A percentile compares a stretch with the other conserved stretches of the same genome.
Evolutionary conservation across 2,329 filamentous ascomycete species (phyloP).

Genomic region (Sporothrix brunneoviolacea): DNA sequence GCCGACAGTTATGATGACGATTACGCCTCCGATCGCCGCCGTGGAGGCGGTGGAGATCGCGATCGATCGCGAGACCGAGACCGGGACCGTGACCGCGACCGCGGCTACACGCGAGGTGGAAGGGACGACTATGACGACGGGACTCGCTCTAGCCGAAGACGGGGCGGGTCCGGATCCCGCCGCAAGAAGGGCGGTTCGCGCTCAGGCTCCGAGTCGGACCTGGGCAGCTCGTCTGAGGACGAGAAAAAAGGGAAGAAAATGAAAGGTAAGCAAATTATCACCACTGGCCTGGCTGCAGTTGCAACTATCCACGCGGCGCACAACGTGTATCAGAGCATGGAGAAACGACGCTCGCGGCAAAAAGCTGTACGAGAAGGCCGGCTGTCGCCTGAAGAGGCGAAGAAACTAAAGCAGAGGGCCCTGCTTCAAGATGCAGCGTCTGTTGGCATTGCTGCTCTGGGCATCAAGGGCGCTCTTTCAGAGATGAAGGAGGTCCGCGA

Average conservation of each 20-base stretch:
- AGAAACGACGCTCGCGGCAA: conserved; percentile 46
- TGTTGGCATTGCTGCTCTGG: conserved; percentile 50
- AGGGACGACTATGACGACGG: conserved; percentile 43
- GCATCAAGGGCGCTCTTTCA: conserved; percentile 49
- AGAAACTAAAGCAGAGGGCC: conserved; percentile 51
- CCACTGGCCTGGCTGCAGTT: conserved; percentile 49
- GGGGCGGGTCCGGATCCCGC: conserved; percentile 34
- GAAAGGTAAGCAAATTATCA: conserved; percentile 56
- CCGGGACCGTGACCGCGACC: conserved; percentile 23
- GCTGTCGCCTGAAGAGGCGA: conserved; percentile 44
- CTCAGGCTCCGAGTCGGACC: conserved; percentile 47
- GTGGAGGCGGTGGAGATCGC: conserved; percentile 24
- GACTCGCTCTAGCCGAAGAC: conserved; percentile 31
- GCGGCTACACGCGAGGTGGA: conserved; percentile 27
- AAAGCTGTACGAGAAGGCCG: conserved; percentile 48
- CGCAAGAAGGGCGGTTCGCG: conserved; percentile 31
- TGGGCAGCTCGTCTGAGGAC: conserved; percentile 53
- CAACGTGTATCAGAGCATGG: conserved; percentile 52
- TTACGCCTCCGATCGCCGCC: conserved; percentile 26
- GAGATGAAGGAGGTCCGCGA: conserved; percentile 52
- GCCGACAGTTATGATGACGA: conserved; percentile 41
- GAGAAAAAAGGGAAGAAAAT: conserved; percentile 48
- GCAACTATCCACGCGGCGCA: conserved; percentile 56
- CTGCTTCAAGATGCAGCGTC: conserved; percentile 53
- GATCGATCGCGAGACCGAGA: conserved; percentile 31